Evolutionary conservation across 345 rosid species (phyloP), one percentile per base, ranked within the genome.

Genomic region (Euphorbia pulcherrima): DNA sequence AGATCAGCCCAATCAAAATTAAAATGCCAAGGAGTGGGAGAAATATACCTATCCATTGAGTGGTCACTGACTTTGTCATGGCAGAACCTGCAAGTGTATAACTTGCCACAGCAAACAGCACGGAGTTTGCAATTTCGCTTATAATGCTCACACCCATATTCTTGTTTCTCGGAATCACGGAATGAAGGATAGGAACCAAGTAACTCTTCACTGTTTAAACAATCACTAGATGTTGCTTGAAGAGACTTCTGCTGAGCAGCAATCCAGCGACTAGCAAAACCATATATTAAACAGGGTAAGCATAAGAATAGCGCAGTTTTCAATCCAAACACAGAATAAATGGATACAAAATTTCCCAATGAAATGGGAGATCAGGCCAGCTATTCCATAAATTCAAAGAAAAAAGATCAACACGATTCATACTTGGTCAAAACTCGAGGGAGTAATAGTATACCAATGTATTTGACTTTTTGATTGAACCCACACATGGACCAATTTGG

Each of bases 41-140:
- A 69, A 65, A 28, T 6, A 68, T 86, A 86, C 96, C 93, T 86
- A 57, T 90, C 91, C 86, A 88, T 83, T 2, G 93, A 79, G 73
- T 90, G 96, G 70, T 88, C 96, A 28, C 87, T 80, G 72, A 86
- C 93, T 82, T 87, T 83, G 72, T 90, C 96, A 69, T 90, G 96
- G 74, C 96, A 87, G 72, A 86, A 81, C 64, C 90, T 83, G 80
- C 96, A 87, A 3, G 93, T 71, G 72, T 73, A 88, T 68, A 90
- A 81, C 77, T 87, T 81, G 56, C 87, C 81, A 40, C 96, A 90
- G 69, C 96, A 90, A 72, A 85, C 83, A 56, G 93, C 89, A 46
- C 85, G 88, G 40, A 87, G 83, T 75, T 87, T 90, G 74, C 96
- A 88, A 71, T 83, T 90, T 77, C 96, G 82, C 71, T 82, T 90